Base-by-base conservation (phyloP, 2,329 filamentous ascomycete genomes). In the Nectriaceae sp. region DNA sequence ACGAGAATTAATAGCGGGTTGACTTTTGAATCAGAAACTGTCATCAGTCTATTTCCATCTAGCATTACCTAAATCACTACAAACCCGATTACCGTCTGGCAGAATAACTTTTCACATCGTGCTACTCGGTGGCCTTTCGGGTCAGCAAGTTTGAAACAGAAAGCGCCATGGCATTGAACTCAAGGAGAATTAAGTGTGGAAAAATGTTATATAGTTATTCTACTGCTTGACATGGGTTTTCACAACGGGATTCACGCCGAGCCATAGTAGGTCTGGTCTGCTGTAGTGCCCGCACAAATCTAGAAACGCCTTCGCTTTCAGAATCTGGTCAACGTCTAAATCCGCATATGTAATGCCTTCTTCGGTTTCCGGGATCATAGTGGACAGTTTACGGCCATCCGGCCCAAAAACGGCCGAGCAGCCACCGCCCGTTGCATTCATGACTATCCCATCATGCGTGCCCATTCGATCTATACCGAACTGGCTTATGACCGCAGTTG, bases 261-360 rank as follows among this genome's bases (percentile, higher is more conserved):
- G 60, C 52, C 70, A 70, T n/a, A 73, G 50, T 46, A 71, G 61
- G 44, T 73, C 70, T 3, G 69, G 70, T 4, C 68, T 58, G 19
- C 66, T 64, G 47, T 72, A 65, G 45, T 65, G 63, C 0, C 59
- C 57, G 16, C 53, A 49, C 13, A 68, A 63, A 42, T 74, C 70
- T n/a, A 71, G 62, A 44, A 73, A 70, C 1, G 64, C 65, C 48
- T 70, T 67, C 0, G 67, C 64, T 18, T 65, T 63, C n/a, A 70
- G 58, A 35, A 71, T 70, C 29, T 67, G 60, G 31, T 63, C 59
- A 50, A 82, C 54, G 35, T 80, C 72, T 38, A 82, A 53, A 35
- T 79, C 74, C 0, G 75, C 76, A 49, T 70, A 74, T 16, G 82
- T 42, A 15, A 81, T 72, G 3, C 72, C 70, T 56, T 82, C 78